Conservation (phyloP, 2,329 filamentous ascomycete genomes). For the Talaromyces pinophilus region DNA sequence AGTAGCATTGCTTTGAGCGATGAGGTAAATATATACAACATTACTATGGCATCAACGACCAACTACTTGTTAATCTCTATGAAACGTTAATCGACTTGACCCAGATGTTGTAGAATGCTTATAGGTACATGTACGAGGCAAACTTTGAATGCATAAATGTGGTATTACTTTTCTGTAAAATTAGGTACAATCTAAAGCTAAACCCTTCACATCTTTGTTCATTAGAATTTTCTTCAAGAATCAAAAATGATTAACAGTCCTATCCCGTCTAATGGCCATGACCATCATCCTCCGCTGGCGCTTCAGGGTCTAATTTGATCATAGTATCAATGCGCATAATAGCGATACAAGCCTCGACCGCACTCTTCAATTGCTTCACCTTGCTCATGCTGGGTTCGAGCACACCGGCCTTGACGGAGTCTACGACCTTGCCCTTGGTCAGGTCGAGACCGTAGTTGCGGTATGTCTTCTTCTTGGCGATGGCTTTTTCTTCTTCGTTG, state of each 20-base stretch:
- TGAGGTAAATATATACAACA: conserved; percentile 7
- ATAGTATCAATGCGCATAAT: conserved; percentile 99
- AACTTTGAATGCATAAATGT: conserved; percentile 3
- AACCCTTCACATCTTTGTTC: conserved; percentile 10
- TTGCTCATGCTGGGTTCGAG: conserved; percentile 98
- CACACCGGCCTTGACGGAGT: conserved; percentile 92
- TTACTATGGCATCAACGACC: neutral
- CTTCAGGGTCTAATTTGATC: conserved; percentile 95
- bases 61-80: neutral
- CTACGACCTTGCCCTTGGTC: conserved; percentile 82
- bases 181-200: conserved; percentile 15
- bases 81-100: neutral
- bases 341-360: conserved; percentile 95
- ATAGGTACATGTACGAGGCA: neutral
- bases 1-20: conserved; percentile 15
- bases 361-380: conserved; percentile 95
- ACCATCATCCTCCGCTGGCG: conserved; percentile 73
- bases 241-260: neutral
- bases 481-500: conserved; percentile 78
- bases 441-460: conserved; percentile 98
- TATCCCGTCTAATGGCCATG: conserved; percentile 68
- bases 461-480: conserved; percentile 94
- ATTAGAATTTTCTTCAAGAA: conserved; percentile 6
- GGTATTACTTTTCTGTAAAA: conserved; percentile 20
- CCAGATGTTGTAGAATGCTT: neutral